Conservation (phyloP, 208 protist species). For the Crithidia fasciculata region DNA sequence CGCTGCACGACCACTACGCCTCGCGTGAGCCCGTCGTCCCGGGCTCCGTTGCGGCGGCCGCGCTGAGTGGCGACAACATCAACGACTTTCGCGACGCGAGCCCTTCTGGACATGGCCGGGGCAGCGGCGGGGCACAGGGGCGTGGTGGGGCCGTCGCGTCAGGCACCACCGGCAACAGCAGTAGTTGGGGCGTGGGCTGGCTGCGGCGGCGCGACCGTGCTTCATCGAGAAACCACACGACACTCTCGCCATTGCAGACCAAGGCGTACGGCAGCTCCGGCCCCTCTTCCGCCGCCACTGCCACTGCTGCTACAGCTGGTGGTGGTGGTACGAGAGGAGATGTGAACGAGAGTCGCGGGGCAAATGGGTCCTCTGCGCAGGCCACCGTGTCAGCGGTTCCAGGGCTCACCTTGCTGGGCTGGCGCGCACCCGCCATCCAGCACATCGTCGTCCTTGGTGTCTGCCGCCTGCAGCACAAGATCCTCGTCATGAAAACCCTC, state of each 20-base stretch:
- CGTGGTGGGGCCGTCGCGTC: neutral
- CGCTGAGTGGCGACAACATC: slow-evolving; percentile 12
- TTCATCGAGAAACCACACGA: neutral
- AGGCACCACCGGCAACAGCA: slow-evolving; percentile 2
- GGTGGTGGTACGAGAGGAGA: neutral
- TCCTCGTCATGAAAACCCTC: slow-evolving; percentile 62
- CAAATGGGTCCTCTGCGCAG: neutral
- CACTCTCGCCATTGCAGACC: neutral
- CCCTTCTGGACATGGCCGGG: neutral
- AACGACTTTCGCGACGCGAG: slow-evolving; percentile 18
- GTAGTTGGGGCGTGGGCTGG: slow-evolving; percentile 27
- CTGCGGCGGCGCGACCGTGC: slow-evolving; percentile 15
- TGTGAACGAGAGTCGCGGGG: neutral
- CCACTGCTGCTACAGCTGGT: neutral
- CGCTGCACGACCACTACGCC: slow-evolving; percentile 15
- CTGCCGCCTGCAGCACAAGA: slow-evolving; percentile 52
- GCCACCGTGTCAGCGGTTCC: neutral
- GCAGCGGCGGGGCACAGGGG: neutral
- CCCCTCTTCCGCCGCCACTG: neutral
- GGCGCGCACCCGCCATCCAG: slow-evolving; percentile 28
- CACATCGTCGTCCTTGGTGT: slow-evolving; percentile 34
- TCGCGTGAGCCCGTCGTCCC: slow-evolving; percentile 24
- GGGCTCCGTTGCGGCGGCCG: slow-evolving; percentile 32
- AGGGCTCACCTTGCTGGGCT: slow-evolving; percentile 5
- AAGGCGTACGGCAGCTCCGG: neutral